A percentile compares a stretch with the other conserved stretches of the same genome.
Evolutionary conservation across 2,329 filamentous ascomycete species (phyloP).

Genomic region (Trichoderma sp.): DNA sequence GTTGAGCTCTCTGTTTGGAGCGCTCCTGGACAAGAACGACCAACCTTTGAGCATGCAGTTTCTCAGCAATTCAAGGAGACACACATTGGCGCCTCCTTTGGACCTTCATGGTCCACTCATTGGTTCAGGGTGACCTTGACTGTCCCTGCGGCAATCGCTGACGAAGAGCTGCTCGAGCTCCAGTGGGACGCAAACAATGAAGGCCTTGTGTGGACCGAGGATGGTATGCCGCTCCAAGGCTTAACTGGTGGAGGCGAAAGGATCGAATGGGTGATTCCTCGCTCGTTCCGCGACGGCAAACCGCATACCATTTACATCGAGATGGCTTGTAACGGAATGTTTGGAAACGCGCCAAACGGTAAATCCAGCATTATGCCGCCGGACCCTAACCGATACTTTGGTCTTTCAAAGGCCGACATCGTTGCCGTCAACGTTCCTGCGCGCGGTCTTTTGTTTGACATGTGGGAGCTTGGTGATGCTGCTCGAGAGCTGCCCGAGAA

Average conservation of each 20-base stretch:
- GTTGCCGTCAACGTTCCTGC: slow-evolving; percentile 86
- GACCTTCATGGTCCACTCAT: slow-evolving; percentile 95
- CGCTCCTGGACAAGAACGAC: slow-evolving; percentile 73
- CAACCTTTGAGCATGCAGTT: slow-evolving; percentile 81
- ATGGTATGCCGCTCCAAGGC: slow-evolving; percentile 88
- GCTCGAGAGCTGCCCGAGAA: slow-evolving; percentile 86
- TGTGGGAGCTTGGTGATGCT: slow-evolving; percentile 93
- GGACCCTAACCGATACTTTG: slow-evolving; percentile 77
- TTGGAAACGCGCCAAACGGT: slow-evolving; percentile 82
- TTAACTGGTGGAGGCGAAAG: slow-evolving; percentile 87
- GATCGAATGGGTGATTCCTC: slow-evolving; percentile 85
- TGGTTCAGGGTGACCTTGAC: slow-evolving; percentile 88
- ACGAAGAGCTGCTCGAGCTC: slow-evolving; percentile 84
- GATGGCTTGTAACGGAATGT: slow-evolving; percentile 99
- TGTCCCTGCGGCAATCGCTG: slow-evolving; percentile 67
- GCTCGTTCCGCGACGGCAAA: slow-evolving; percentile 77
- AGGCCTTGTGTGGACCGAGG: slow-evolving; percentile 87
- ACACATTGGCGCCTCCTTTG: slow-evolving; percentile 74
- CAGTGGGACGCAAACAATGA: slow-evolving; percentile 97
- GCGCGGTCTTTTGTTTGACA: slow-evolving; percentile 80
- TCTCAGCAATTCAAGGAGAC: slow-evolving; percentile 72
- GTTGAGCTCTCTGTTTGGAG: slow-evolving; percentile 85
- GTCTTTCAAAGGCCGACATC: slow-evolving; percentile 74
- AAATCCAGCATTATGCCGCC: slow-evolving; percentile 82
- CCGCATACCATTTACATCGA: slow-evolving; percentile 91